Evolutionary conservation across 192 early-diverging fungal species (phyloP).

Genomic region (Chytriomyces hyalinus): DNA sequence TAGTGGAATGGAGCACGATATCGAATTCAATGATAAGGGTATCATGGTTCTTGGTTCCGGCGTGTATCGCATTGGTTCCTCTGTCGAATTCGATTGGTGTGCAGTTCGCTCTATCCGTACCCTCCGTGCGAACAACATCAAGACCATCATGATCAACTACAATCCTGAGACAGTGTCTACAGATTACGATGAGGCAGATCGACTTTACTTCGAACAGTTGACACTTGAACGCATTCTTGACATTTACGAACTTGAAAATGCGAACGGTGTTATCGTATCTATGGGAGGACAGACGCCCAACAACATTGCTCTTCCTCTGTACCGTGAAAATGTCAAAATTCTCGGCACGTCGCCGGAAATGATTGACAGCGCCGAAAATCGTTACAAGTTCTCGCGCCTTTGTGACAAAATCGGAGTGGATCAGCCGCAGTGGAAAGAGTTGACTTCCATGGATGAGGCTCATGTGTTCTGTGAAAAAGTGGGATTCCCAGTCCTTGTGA

Average conservation of each 20-base stretch:
- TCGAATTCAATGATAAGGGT: slow-evolving; percentile 90
- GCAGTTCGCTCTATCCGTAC: slow-evolving; percentile 95
- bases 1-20: slow-evolving; percentile 92
- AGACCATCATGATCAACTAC: slow-evolving; percentile 99
- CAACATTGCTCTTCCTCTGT: slow-evolving; percentile 93
- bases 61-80: slow-evolving; percentile 97
- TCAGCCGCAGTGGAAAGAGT: slow-evolving; percentile 97
- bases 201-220: slow-evolving; percentile 96
- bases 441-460: slow-evolving; percentile 87
- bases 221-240: slow-evolving; percentile 93
- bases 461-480: slow-evolving; percentile 84
- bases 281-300: slow-evolving; percentile 98
- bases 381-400: slow-evolving; percentile 98
- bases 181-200: slow-evolving; percentile 97
- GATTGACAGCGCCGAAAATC: slow-evolving; percentile 96
- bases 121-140: slow-evolving; percentile 80
- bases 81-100: slow-evolving; percentile 99
- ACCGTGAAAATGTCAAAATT: slow-evolving; percentile 90
- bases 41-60: slow-evolving; percentile 97
- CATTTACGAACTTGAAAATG: slow-evolving; percentile 92
- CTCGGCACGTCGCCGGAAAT: slow-evolving; percentile 95
- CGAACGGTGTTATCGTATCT: slow-evolving; percentile 87
- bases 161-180: slow-evolving; percentile 99
- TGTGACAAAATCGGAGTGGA: slow-evolving; percentile 95
- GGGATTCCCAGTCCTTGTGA: slow-evolving; percentile 93